Conservation (phyloP, 495 filamentous ascomycete species). For the Neurospora sp. region DNA sequence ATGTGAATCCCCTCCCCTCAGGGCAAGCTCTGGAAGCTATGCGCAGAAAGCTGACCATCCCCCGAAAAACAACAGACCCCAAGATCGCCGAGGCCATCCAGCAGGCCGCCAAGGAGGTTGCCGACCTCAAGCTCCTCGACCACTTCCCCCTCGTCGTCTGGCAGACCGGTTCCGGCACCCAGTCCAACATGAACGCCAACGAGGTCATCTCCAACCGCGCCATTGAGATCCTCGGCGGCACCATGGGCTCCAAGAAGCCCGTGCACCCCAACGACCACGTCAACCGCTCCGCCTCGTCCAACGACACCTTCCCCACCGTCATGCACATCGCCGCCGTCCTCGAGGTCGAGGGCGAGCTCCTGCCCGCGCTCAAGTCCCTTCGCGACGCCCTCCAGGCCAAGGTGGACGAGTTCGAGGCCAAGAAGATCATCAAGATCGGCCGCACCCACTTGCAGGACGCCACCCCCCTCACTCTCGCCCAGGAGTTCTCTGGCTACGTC, state of each 20-base stretch:
- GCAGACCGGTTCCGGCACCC: conserved; percentile 97
- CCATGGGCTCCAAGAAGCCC: conserved; percentile 92
- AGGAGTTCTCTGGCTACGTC: conserved; percentile 97
- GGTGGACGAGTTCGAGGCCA: conserved; percentile 74
- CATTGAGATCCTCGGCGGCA: conserved; percentile 92
- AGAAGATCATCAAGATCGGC: conserved; percentile 94
- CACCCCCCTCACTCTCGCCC: conserved; percentile 88
- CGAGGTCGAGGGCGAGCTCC: conserved; percentile 75
- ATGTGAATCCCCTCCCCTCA: conserved; percentile 26
- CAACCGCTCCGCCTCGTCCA: conserved; percentile 97
- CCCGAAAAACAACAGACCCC: conserved; percentile 48
- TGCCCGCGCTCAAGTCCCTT: conserved; percentile 73
- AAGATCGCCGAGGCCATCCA: conserved; percentile 89
- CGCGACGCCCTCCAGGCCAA: conserved; percentile 77
- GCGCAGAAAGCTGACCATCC: conserved; percentile 10
- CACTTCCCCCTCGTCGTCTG: conserved; percentile 99
- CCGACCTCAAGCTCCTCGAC: conserved; percentile 84
- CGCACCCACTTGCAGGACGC: conserved; percentile 97
- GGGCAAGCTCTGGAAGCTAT: conserved; percentile 2
- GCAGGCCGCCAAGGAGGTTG: conserved; percentile 88
- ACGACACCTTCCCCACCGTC: conserved; percentile 98
- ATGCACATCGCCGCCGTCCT: conserved; percentile 98
- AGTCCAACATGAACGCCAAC: conserved; percentile 99
- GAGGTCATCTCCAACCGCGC: conserved; percentile 99
- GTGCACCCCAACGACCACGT: conserved; percentile 99